Evolutionary conservation across 306 rosid species (phyloP).

Genomic region (Lathyrus sativus): DNA sequence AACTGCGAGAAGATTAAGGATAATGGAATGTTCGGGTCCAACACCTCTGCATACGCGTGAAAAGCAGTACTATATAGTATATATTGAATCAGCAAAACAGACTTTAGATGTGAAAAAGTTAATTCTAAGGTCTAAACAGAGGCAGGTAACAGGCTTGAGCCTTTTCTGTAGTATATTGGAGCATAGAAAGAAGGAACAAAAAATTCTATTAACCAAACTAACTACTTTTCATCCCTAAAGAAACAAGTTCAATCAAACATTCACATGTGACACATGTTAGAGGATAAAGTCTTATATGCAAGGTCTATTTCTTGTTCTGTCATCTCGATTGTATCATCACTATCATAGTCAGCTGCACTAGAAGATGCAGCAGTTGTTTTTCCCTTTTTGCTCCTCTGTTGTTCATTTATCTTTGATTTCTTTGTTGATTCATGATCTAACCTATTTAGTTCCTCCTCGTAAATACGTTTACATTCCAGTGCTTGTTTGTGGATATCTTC

Average conservation of each 20-base stretch:
- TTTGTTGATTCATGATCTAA: conserved; percentile 46
- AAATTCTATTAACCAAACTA: conserved; percentile 17
- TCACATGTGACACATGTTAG: conserved; percentile 42
- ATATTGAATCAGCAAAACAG: not conserved
- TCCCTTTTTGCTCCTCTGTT: conserved; percentile 33
- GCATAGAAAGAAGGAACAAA: conserved; percentile 1
- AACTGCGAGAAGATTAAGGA: too few relatives aligned
- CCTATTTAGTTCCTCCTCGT: conserved; percentile 61
- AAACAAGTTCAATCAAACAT: conserved; percentile 36
- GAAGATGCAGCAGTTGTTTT: conserved; percentile 35
- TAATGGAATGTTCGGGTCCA: too few relatives aligned
- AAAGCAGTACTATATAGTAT: not conserved
- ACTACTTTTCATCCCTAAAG: conserved; percentile 29
- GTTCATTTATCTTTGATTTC: conserved; percentile 41
- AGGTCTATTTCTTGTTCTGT: conserved; percentile 79
- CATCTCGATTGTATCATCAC: conserved; percentile 91
- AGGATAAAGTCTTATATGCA: conserved; percentile 61
- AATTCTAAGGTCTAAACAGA: conserved; percentile 14
- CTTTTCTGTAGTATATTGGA: not conserved
- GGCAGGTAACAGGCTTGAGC: not conserved
- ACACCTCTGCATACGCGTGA: too few relatives aligned
- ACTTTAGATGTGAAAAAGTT: conserved; percentile 2
- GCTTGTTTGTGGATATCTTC: conserved; percentile 66
- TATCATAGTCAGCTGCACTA: conserved; percentile 57
- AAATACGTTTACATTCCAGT: conserved; percentile 62